Evolutionary conservation across 495 filamentous ascomycete species (phyloP), one percentile per base, ranked within the genome.

Genomic region (Penicillium subrubescens): DNA sequence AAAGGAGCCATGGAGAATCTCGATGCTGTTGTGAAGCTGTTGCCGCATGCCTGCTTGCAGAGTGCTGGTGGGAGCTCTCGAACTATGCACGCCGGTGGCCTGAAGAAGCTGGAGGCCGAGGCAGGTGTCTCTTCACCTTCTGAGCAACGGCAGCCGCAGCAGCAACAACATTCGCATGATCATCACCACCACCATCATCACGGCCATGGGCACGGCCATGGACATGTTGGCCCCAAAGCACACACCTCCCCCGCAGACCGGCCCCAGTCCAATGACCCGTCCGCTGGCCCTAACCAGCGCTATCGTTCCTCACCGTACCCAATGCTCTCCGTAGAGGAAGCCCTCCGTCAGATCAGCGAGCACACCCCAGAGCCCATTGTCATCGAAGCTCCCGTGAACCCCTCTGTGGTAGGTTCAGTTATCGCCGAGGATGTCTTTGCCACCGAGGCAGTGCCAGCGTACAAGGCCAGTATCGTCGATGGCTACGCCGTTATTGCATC

Each of bases 1-100:
- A 97, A 97, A 80, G 95, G 93, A n/a, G 95, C 95, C 3, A 89
- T 86, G 70, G 95, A 99, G 78, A 99, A 98, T 71, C 86, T 99
- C n/a, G 86, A 91, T 70, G 87, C 93, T 3, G 79, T 98, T n/a
- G 76, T 99, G 44, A 96, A 91, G 69, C 88, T 93, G 51, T 81
- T 99, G 2, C 93, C 95, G 1, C 95, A 99, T 77, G 96, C 96
- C 33, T 99, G 95, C 63, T 79, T 89, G 23, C 95, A 98, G 80
- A 90, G 92, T 62, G 89, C 90, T 5, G 94, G 93, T 17, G 86
- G 86, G 34, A 87, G 93, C 71, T 99, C 95, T 0, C 84, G 95
- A 68, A 74, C 81, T 17, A 77, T 97, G 29, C 95, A 99, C 75
- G 82, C 82, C 5, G 92, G 92, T 17, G 95, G 95, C 12, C 79